Percentiles rank a stretch among this genome's conserved stretches.
These are phyloP conservation scores for Epichloe typhina DNA, from an alignment of 2,329 filamentous ascomycete genomes.

Conservation along the genomic window DNA sequence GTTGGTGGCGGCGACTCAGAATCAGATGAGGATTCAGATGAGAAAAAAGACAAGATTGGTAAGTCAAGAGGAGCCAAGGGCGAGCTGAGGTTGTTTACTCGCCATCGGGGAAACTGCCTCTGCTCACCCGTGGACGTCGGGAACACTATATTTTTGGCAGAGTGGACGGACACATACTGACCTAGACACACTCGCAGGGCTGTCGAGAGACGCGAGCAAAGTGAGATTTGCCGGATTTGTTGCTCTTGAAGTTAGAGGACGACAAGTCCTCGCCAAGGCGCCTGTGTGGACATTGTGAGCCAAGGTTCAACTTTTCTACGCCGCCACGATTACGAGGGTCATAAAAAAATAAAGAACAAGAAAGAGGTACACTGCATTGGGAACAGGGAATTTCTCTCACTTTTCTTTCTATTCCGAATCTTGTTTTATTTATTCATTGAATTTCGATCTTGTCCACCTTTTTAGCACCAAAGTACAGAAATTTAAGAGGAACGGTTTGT, in stretches of 20 bases:
- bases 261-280: constrained; percentile 63
- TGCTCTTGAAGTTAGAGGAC: constrained; percentile 59
- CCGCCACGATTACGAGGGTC: background rate
- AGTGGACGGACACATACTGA: constrained; percentile 23
- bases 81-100: constrained; percentile 32
- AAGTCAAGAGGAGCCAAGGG: constrained; percentile 29
- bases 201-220: constrained; percentile 36
- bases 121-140: background rate
- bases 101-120: background rate
- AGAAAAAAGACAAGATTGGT: constrained; percentile 28
- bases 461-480: background rate
- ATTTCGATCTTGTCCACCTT: background rate
- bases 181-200: constrained; percentile 21
- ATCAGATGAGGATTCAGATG: constrained; percentile 18
- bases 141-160: background rate
- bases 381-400: background rate
- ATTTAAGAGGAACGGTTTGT: background rate
- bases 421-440: background rate
- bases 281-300: constrained; percentile 51
- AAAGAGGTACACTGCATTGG: background rate
- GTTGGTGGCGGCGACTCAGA: constrained; percentile 15
- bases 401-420: background rate
- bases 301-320: background rate
- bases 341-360: background rate
- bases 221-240: constrained; percentile 68